A percentile compares a stretch with the other conserved stretches of the same genome.
Conservation (phyloP, 2,329 filamentous ascomycete genomes). For the Clonostachys rhizophaga region DNA sequence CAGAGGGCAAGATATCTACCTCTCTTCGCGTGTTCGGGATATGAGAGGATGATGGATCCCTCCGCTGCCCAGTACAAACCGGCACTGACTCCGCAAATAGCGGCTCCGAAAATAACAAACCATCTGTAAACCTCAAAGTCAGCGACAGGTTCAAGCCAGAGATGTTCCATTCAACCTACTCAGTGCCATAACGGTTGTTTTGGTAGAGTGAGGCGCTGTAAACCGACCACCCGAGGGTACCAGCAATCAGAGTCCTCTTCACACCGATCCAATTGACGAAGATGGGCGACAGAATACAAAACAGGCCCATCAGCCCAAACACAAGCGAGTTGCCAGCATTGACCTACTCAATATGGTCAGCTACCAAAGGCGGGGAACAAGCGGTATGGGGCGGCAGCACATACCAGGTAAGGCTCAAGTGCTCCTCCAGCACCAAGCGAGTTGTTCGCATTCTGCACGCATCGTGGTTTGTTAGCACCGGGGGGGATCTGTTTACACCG, state of each 20-base stretch:
- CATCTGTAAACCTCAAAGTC: conserved; percentile 3
- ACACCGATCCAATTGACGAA: conserved; percentile 9
- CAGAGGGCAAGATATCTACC: conserved; percentile 21
- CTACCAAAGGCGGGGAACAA: too few relatives aligned
- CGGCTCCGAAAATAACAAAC: conserved; percentile 32
- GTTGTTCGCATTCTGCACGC: conserved; percentile 4
- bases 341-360: conserved; percentile 22
- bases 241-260: conserved; percentile 28
- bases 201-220: conserved; percentile 39
- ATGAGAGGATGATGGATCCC: conserved; percentile 6
- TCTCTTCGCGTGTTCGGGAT: conserved; percentile 13
- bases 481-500: neutral
- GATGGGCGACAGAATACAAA: conserved; percentile 45
- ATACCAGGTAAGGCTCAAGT: conserved; percentile 5
- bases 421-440: conserved; percentile 6
- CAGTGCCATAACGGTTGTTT: conserved; percentile 36
- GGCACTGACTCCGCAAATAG: conserved; percentile 28
- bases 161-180: conserved; percentile 4
- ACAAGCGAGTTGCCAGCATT: conserved; percentile 51
- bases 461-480: neutral
- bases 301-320: conserved; percentile 38
- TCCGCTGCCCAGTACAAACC: conserved; percentile 21
- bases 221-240: conserved; percentile 37
- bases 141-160: too few relatives aligned
- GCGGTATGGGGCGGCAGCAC: neutral